Conservation (phyloP, 169 alveolate species). For the Plasmodium relictum region DNA sequence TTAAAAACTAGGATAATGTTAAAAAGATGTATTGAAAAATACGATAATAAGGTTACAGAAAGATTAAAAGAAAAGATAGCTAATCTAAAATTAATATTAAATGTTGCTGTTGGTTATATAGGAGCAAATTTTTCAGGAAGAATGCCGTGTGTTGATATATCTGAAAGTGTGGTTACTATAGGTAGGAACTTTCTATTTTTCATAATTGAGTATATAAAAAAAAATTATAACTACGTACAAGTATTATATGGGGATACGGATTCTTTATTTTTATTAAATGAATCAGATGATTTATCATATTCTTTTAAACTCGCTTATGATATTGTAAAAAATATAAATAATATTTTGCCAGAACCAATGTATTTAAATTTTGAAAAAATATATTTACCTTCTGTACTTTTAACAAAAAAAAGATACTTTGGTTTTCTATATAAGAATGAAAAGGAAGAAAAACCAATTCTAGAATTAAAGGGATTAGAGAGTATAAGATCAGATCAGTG, state of each 20-base stretch:
- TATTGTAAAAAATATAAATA: slow-evolving; percentile 90
- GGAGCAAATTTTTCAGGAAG: slow-evolving; percentile 98
- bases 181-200: slow-evolving; percentile 95
- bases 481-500: slow-evolving; percentile 80
- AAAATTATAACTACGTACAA: slow-evolving; percentile 89
- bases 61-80: slow-evolving; percentile 60
- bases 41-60: slow-evolving; percentile 20
- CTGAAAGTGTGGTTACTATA: slow-evolving; percentile 96
- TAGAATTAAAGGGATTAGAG: slow-evolving; percentile 76
- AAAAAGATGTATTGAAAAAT: slow-evolving; percentile 66
- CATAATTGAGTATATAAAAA: slow-evolving; percentile 91
- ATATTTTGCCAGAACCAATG: slow-evolving; percentile 92
- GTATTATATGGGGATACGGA: slow-evolving; percentile 99
- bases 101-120: slow-evolving; percentile 78
- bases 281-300: slow-evolving; percentile 85
- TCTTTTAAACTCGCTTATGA: slow-evolving; percentile 91
- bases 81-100: slow-evolving; percentile 77
- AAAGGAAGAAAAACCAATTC: slow-evolving; percentile 61
- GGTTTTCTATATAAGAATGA: slow-evolving; percentile 83
- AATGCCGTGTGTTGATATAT: slow-evolving; percentile 97
- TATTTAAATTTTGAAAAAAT: slow-evolving; percentile 95
- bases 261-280: slow-evolving; percentile 96
- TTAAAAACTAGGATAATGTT: slow-evolving; percentile 77
- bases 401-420: slow-evolving; percentile 95
- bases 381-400: slow-evolving; percentile 94